Evolutionary conservation across 1,139 yeast genomes (phyloP).

Genomic region (Debaryomyces robertsiae): DNA sequence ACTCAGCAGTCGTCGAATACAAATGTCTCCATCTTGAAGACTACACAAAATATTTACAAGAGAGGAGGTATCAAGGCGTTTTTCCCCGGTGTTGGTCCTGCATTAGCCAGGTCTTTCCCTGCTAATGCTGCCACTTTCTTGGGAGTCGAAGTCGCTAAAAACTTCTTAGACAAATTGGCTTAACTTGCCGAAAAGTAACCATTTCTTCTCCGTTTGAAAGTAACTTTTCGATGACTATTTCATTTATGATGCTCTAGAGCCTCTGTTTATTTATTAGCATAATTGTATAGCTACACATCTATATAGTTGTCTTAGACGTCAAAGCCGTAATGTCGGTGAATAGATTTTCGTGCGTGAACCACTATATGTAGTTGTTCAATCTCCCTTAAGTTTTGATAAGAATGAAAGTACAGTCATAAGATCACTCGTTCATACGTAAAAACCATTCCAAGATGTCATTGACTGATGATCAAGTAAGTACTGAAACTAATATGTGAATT

Average conservation of each 20-base stretch:
- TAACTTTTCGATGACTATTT: not conserved
- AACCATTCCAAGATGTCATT: conserved; percentile 36
- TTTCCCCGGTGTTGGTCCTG: conserved; percentile 98
- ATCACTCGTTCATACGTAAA: conserved; percentile 1
- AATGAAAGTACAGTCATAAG: not conserved
- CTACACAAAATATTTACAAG: conserved; percentile 62
- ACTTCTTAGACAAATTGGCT: conserved; percentile 51
- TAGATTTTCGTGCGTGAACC: too few relatives aligned
- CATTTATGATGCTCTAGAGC: too few relatives aligned
- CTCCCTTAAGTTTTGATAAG: conserved; percentile 9
- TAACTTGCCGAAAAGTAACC: conserved; percentile 15
- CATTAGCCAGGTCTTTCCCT: conserved; percentile 91
- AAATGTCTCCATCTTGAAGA: conserved; percentile 61
- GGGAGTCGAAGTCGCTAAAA: conserved; percentile 89
- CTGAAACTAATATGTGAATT: not conserved
- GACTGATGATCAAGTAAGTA: conserved; percentile 52
- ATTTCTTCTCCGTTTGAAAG: too few relatives aligned
- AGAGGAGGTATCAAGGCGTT: conserved; percentile 87
- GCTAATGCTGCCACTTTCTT: conserved; percentile 97
- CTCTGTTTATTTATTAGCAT: not conserved
- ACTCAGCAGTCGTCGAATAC: conserved; percentile 70
- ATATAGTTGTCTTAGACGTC: too few relatives aligned
- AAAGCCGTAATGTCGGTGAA: too few relatives aligned
- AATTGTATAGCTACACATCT: not conserved
- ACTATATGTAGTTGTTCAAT: not conserved